Percentiles rank a stretch among this genome's conserved stretches.
phyloP scores from a whole-genome alignment of 2,329 filamentous ascomycete genomes.

The Paecilomyces formosus region DNA sequence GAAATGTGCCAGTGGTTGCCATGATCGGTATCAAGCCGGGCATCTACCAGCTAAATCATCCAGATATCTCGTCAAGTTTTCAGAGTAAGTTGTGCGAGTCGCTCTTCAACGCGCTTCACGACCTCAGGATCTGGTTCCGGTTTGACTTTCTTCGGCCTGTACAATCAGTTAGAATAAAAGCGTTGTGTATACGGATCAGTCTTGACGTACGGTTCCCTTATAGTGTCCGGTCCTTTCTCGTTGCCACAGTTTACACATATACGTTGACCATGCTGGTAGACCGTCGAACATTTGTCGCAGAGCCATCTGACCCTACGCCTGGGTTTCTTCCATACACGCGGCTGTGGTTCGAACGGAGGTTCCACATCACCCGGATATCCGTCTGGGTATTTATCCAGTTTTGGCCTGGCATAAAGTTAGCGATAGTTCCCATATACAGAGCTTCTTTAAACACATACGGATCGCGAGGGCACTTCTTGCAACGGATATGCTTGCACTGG shows the following conservation, averaged over 20 bases:
- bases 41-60: not conserved
- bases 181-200: slow-evolving; percentile 2
- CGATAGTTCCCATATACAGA: slow-evolving; percentile 1
- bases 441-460: slow-evolving; percentile 51
- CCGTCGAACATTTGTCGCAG: slow-evolving; percentile 32
- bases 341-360: slow-evolving; percentile 22
- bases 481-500: slow-evolving; percentile 64
- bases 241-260: slow-evolving; percentile 33
- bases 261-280: slow-evolving; percentile 24
- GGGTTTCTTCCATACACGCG: slow-evolving; percentile 30
- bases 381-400: slow-evolving; percentile 36
- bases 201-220: slow-evolving; percentile 33
- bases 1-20: not conserved
- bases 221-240: slow-evolving; percentile 32
- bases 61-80: not conserved
- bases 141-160: slow-evolving; percentile 34
- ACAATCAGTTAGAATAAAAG: slow-evolving; percentile 1
- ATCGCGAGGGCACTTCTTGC: slow-evolving; percentile 72
- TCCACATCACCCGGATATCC: slow-evolving; percentile 39
- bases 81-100: slow-evolving; percentile 21
- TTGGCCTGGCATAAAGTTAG: slow-evolving; percentile 22
- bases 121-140: slow-evolving; percentile 32
- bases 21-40: not conserved
- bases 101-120: slow-evolving; percentile 31
- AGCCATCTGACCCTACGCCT: slow-evolving; percentile 33